These are phyloP conservation scores for Penicillium herquei DNA, from an alignment of 495 filamentous ascomycete species.

Conservation along the genomic window DNA sequence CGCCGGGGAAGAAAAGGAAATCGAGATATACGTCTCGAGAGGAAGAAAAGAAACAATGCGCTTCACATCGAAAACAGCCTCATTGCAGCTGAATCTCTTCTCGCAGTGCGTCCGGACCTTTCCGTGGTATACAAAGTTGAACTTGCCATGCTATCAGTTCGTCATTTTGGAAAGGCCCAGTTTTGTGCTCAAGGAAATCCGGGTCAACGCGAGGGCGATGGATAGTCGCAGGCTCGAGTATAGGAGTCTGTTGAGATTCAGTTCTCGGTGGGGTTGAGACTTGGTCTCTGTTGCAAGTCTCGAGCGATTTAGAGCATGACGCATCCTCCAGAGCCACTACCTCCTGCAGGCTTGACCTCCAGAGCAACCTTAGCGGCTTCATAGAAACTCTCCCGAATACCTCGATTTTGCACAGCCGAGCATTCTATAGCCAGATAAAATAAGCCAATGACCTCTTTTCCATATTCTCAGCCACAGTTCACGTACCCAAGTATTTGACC, in stretches of 20 bases:
- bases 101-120: too few species aligned
- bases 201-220: too few species aligned
- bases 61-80: too few species aligned
- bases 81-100: too few species aligned
- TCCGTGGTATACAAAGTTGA: too few species aligned
- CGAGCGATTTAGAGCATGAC: constrained; percentile 31
- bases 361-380: constrained; percentile 97
- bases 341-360: constrained; percentile 64
- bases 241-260: too few species aligned
- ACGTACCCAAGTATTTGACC: constrained; percentile 80
- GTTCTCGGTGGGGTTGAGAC: too few species aligned
- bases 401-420: constrained; percentile 94
- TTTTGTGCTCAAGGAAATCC: background rate
- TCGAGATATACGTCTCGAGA: too few species aligned
- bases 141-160: too few species aligned
- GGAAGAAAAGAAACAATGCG: too few species aligned
- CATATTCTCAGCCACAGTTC: background rate
- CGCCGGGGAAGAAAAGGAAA: background rate
- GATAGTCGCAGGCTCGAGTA: too few species aligned
- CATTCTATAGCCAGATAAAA: constrained; percentile 60
- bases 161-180: background rate
- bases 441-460: background rate
- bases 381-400: constrained; percentile 97
- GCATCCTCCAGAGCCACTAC: constrained; percentile 36
- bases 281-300: background rate